Conservation (phyloP, 345 rosid species). For the Garcia nutans region DNA sequence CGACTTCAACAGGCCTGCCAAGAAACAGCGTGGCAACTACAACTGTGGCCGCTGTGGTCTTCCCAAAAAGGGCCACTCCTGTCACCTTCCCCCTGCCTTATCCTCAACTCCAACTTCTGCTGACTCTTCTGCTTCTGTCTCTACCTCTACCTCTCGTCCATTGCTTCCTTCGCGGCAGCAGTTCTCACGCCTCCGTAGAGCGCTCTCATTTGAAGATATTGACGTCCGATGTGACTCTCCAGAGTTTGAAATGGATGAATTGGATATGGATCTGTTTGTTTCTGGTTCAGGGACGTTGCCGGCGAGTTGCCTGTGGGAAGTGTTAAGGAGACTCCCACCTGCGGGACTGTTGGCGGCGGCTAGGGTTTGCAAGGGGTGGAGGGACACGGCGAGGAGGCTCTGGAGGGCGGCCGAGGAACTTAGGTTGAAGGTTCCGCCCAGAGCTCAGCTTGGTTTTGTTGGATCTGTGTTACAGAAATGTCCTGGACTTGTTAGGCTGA, state of each 20-base stretch:
- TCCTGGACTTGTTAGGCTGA: conserved; percentile 63
- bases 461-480: conserved; percentile 88
- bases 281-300: conserved; percentile 51
- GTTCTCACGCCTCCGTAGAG: conserved; percentile 69
- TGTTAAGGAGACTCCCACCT: conserved; percentile 75
- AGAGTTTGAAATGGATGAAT: conserved; percentile 35
- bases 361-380: conserved; percentile 85
- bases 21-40: conserved; percentile 75
- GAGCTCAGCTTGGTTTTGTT: conserved; percentile 67
- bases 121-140: conserved; percentile 7
- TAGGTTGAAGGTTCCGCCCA: conserved; percentile 64
- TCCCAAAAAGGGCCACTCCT: conserved; percentile 89
- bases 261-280: conserved; percentile 46
- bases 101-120: conserved; percentile 30
- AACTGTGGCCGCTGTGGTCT: conserved; percentile 97
- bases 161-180: conserved; percentile 47
- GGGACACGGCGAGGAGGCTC: conserved; percentile 66
- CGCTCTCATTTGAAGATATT: conserved; percentile 72
- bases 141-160: conserved; percentile 35
- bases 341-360: conserved; percentile 67
- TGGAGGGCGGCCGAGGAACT: conserved; percentile 93
- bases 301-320: conserved; percentile 69
- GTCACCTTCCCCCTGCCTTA: conserved; percentile 35
- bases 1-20: conserved; percentile 43
- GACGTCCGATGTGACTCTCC: conserved; percentile 48